Evolutionary conservation across 1,284 basidiomycete species (phyloP).

Genomic region (Melampsora abietis-canadensis): DNA sequence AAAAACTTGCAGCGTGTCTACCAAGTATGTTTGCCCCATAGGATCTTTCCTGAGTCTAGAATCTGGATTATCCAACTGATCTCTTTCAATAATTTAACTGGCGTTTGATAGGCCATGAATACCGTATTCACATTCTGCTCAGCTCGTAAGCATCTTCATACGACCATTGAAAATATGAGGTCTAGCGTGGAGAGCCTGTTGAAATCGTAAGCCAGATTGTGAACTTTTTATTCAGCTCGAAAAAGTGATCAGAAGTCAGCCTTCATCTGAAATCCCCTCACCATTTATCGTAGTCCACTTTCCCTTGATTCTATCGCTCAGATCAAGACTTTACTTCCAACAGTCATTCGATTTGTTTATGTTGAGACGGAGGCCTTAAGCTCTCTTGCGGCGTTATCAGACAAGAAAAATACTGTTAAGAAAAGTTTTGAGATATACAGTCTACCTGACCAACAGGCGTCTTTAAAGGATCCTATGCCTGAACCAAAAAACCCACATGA

Average conservation of each 20-base stretch:
- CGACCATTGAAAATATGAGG: conserved; percentile 72
- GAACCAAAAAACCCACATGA: conserved; percentile 47
- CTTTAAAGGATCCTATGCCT: conserved; percentile 43
- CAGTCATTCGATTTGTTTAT: conserved; percentile 77
- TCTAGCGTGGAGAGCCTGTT: conserved; percentile 73
- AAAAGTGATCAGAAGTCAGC: background rate
- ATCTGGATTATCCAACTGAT: background rate
- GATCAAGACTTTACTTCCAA: conserved; percentile 81
- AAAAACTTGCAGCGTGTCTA: conserved; percentile 54
- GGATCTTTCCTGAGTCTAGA: background rate
- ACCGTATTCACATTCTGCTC: conserved; percentile 84
- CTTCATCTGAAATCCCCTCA: conserved; percentile 41
- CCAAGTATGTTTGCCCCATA: conserved; percentile 46
- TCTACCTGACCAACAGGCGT: conserved; percentile 20
- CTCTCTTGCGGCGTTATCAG: conserved; percentile 50
- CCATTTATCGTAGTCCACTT: conserved; percentile 62
- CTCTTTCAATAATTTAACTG: background rate
- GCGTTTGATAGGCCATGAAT: conserved; percentile 67
- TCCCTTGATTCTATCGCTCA: conserved; percentile 74
- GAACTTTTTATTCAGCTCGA: background rate
- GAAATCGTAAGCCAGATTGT: conserved; percentile 60
- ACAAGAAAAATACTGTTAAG: conserved; percentile 60
- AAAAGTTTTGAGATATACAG: conserved; percentile 69
- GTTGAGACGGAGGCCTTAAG: conserved; percentile 65
- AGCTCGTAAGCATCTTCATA: conserved; percentile 74